phyloP scores from a whole-genome alignment of 345 rosid species.

The Syzygium aromaticum region DNA sequence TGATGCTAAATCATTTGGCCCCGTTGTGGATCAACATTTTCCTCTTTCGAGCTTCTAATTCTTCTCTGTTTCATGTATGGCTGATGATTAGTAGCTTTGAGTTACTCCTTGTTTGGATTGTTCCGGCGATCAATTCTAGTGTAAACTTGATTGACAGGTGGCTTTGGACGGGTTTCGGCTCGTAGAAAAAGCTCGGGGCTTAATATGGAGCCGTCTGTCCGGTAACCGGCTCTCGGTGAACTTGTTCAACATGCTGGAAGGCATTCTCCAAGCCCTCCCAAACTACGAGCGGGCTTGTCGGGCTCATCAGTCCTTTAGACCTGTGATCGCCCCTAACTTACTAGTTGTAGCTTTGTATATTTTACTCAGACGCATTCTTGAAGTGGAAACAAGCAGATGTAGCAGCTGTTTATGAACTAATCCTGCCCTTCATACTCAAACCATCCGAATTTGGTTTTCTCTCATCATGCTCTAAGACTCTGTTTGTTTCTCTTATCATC shows the following conservation, averaged over 20 bases:
- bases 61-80: background rate
- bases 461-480: background rate
- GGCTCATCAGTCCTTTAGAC: background rate
- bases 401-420: background rate
- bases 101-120: background rate
- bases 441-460: background rate
- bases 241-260: background rate
- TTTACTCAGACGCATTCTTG: background rate
- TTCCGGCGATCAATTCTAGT: background rate
- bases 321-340: background rate
- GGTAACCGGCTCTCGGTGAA: background rate
- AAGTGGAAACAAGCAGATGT: background rate
- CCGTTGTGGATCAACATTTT: background rate
- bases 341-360: background rate
- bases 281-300: background rate
- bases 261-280: background rate
- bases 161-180: background rate
- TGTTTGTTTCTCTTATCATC: too few relatives aligned
- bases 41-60: background rate
- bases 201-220: background rate
- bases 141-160: background rate
- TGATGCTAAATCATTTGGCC: background rate
- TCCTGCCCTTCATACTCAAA: background rate
- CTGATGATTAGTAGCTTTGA: background rate
- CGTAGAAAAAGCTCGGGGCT: background rate